Evolutionary conservation across 2,329 filamentous ascomycete species (phyloP).

Genomic region (Biscogniauxia marginata): DNA sequence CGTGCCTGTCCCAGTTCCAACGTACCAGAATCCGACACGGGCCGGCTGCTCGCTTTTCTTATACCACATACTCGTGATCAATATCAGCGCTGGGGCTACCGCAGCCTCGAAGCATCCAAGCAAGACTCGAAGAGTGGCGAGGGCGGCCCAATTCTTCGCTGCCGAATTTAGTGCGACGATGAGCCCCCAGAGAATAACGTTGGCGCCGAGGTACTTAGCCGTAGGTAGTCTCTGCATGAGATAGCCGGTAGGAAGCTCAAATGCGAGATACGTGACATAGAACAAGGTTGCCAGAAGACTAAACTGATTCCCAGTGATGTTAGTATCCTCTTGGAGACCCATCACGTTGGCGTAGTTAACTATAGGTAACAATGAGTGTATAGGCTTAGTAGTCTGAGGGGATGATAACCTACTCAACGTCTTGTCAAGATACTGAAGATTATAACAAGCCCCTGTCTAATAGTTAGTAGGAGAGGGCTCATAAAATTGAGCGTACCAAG

Average conservation of each 20-base stretch:
- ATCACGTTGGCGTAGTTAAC: slow-evolving; percentile 34
- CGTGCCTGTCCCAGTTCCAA: slow-evolving; percentile 42
- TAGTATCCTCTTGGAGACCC: slow-evolving; percentile 29
- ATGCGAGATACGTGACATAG: slow-evolving; percentile 33
- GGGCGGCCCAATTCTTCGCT: slow-evolving; percentile 47
- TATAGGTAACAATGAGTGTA: not conserved
- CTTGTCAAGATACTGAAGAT: slow-evolving; percentile 32
- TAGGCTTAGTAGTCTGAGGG: not conserved
- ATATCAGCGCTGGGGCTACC: slow-evolving; percentile 52
- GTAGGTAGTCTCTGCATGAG: slow-evolving; percentile 53
- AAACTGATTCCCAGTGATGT: slow-evolving; percentile 29
- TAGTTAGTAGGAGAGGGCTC: not conserved
- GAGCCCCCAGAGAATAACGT: slow-evolving; percentile 45
- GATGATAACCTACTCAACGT: slow-evolving; percentile 21
- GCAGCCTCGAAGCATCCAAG: slow-evolving; percentile 54
- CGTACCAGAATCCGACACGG: slow-evolving; percentile 59
- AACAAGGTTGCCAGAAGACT: slow-evolving; percentile 32
- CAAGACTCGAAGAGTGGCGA: slow-evolving; percentile 49
- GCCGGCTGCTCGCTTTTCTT: slow-evolving; percentile 56
- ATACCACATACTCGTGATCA: slow-evolving; percentile 56
- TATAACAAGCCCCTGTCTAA: slow-evolving; percentile 29
- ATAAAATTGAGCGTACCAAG: not conserved
- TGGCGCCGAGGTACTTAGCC: slow-evolving; percentile 50
- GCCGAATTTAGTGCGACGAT: slow-evolving; percentile 48
- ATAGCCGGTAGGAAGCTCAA: slow-evolving; percentile 39